These are phyloP conservation scores for Talaromyces funiculosus DNA, from an alignment of 2,329 filamentous ascomycete genomes.

Conservation along the genomic window DNA sequence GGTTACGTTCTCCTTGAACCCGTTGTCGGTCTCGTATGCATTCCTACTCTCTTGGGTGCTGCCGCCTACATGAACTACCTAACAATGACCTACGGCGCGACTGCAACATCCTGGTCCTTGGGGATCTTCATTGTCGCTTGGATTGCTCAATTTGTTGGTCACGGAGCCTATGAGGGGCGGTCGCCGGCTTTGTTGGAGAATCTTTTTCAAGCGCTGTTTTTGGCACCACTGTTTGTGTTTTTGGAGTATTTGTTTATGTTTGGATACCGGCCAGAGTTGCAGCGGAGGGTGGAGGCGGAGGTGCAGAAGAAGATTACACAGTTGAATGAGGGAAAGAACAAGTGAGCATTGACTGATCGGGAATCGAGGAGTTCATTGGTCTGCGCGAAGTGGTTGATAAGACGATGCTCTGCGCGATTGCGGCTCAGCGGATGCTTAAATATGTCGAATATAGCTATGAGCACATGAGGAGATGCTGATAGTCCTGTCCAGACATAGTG, in stretches of 20 bases:
- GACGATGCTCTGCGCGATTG: not conserved
- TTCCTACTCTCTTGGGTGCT: conserved; percentile 67
- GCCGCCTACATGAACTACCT: conserved; percentile 73
- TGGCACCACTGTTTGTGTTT: conserved; percentile 96
- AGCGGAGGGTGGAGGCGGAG: conserved; percentile 69
- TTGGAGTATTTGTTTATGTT: conserved; percentile 86
- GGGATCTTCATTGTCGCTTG: conserved; percentile 68
- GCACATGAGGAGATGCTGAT: not conserved
- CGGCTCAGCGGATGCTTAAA: not conserved
- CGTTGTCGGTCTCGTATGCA: conserved; percentile 74
- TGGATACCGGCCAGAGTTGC: conserved; percentile 84
- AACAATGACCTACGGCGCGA: conserved; percentile 56
- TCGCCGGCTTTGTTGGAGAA: conserved; percentile 89
- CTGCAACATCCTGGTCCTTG: conserved; percentile 60
- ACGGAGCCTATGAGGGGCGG: conserved; percentile 80
- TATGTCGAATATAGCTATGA: not conserved
- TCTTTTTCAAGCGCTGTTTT: conserved; percentile 80
- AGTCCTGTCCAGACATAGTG: not conserved
- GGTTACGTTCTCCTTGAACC: conserved; percentile 92
- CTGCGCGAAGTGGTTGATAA: conserved; percentile 14
- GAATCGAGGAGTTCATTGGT: not conserved
- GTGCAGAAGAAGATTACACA: conserved; percentile 73
- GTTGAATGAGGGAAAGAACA: conserved; percentile 54
- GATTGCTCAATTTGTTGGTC: conserved; percentile 86
- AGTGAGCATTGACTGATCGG: conserved; percentile 15